A percentile compares a stretch with the other conserved stretches of the same genome.
Evolutionary conservation across 2,329 filamentous ascomycete genomes (phyloP).

Genomic region (Tolypocladium nubicola): DNA sequence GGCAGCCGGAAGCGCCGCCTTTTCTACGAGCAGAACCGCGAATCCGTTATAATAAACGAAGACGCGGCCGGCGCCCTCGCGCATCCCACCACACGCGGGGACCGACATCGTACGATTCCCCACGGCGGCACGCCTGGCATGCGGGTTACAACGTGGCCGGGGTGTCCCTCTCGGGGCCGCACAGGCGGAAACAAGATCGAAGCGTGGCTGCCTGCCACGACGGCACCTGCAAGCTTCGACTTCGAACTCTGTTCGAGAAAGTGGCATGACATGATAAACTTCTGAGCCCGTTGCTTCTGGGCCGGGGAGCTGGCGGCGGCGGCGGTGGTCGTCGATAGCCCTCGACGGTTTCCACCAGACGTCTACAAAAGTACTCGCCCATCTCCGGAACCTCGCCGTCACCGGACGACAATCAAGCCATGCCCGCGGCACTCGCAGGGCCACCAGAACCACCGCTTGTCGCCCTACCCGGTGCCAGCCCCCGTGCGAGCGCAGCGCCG

Average conservation of each 20-base stretch:
- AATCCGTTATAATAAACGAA: not conserved
- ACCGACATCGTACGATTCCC: not conserved
- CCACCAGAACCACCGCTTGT: too few relatives aligned
- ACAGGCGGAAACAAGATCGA: not conserved
- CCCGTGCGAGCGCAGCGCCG: too few relatives aligned
- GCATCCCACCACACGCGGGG: not conserved
- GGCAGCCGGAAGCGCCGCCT: not conserved
- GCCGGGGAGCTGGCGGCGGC: not conserved
- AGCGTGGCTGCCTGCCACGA: not conserved
- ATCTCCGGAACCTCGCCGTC: too few relatives aligned
- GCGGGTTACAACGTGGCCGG: not conserved
- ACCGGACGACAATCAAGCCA: too few relatives aligned
- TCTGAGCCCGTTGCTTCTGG: not conserved
- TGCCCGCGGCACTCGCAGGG: too few relatives aligned
- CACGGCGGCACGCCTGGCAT: not conserved
- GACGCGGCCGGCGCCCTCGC: not conserved
- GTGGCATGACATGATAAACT: not conserved
- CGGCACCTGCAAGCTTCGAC: not conserved
- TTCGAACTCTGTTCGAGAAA: not conserved
- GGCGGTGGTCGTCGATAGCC: not conserved
- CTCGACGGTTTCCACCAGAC: not conserved
- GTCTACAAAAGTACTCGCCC: too few relatives aligned
- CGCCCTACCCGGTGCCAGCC: too few relatives aligned
- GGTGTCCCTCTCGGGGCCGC: not conserved
- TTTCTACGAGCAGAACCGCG: not conserved